These are phyloP conservation scores for Penicillium decumbens DNA, from an alignment of 2,329 filamentous ascomycete genomes.

Conservation along the genomic window DNA sequence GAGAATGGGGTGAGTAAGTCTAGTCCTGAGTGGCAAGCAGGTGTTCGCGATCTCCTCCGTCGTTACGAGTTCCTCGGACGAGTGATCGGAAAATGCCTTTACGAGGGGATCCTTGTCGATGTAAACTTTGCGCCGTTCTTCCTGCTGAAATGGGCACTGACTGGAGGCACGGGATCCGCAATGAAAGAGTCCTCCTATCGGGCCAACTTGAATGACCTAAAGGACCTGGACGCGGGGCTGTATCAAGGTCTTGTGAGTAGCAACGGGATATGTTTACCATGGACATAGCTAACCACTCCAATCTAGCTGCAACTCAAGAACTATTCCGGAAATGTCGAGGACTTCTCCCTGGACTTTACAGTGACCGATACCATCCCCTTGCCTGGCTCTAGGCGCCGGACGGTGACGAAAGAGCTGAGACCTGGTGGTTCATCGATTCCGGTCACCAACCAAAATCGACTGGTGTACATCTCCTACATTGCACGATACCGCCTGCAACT, in stretches of 20 bases:
- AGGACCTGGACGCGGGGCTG: conserved; percentile 83
- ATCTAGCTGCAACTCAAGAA: conserved; percentile 67
- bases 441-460: conserved; percentile 87
- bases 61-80: conserved; percentile 89
- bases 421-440: conserved; percentile 68
- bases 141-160: conserved; percentile 86
- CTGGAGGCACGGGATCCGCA: conserved; percentile 59
- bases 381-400: conserved; percentile 52
- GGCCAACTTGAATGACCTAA: conserved; percentile 88
- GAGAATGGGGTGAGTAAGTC: conserved; percentile 50
- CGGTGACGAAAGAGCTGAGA: conserved; percentile 69
- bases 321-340: conserved; percentile 72
- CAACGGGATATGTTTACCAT: background rate
- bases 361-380: conserved; percentile 65
- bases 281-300: background rate
- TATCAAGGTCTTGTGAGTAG: conserved; percentile 72
- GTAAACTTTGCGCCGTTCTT: conserved; percentile 94
- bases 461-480: conserved; percentile 91
- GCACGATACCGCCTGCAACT: conserved; percentile 78
- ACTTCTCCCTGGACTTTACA: conserved; percentile 82
- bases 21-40: conserved; percentile 54
- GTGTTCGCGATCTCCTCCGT: conserved; percentile 59
- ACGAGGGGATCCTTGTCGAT: conserved; percentile 93
- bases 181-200: conserved; percentile 70
- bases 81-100: conserved; percentile 92